Base-by-base conservation (phyloP, 192 early-diverging fungal genomes). In the Backusella tarrabulga region DNA sequence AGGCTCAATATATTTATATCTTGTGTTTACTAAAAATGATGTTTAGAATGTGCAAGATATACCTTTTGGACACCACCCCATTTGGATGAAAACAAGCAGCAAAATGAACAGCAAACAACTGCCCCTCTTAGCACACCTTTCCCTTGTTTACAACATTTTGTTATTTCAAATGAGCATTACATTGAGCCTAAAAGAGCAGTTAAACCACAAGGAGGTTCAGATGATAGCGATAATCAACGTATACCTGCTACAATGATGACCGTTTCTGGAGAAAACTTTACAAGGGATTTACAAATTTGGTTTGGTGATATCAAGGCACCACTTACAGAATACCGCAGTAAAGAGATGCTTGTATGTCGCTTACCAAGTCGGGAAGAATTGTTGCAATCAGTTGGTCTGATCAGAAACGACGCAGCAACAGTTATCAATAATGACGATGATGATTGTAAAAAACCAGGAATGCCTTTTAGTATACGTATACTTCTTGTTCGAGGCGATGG, bases 241-340 rank as follows among this genome's bases (percentile, higher is more conserved):
- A 41, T 40, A 41, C 34, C 38, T 38, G 34, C 68, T 41, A 70
- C 68, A 35, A 70, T 46, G 63, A 79, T 74, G 56, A 60, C 56
- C 0, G 34, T 94, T 36, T 87, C 88, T 42, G 93, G 93, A 6
- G 80, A 90, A 34, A 90, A 92, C 50, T 94, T 92, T 74, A 78
- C 85, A 1, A 88, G 87, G 7, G 90, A 92, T 60, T 83, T 94
- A 81, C 86, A 85, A 5, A 89, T 94, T 35, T 85, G 88, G 85
- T 94, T 94, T 68, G 77, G 77, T 32, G 72, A 78, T 38, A 73
- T 78, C 19, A 60, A 60, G 11, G 60, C 77, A 2, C 77, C 77
- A 19, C 67, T 67, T 52, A 72, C 71, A 26, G 77, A 78, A 54
- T 78, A 79, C 67, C 83, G 87, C 17, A 85, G 81, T 9, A 73